Conservation (phyloP, 2,329 filamentous ascomycete species). For the Coniochaeta sp. region DNA sequence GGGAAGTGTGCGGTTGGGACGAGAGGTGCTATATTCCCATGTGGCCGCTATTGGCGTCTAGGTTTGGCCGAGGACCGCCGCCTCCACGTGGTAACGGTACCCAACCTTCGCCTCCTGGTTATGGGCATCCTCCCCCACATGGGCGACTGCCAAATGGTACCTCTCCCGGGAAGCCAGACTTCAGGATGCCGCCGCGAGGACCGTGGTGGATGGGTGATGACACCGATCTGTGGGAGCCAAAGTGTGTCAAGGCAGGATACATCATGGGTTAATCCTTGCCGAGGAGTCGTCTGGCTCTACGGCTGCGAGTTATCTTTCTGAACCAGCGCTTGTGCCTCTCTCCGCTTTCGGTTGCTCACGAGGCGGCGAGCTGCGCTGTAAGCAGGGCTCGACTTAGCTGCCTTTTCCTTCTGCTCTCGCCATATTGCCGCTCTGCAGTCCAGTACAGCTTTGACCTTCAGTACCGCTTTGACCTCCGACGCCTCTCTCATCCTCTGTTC, state of each 20-base stretch:
- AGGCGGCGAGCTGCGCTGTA: no score
- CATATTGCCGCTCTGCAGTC: no score
- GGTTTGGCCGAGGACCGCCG: constrained; percentile 7
- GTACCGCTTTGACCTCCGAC: no score
- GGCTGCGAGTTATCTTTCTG: background rate
- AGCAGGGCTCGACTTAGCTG: no score
- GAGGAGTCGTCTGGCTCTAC: background rate
- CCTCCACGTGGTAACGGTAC: background rate
- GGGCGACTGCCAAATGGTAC: background rate
- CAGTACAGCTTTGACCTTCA: no score
- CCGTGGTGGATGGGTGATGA: constrained; percentile 12
- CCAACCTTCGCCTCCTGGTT: background rate
- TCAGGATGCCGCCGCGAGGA: constrained; percentile 3
- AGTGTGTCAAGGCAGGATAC: constrained; percentile 15
- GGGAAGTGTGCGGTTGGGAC: constrained; percentile 29
- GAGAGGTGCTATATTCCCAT: constrained; percentile 42
- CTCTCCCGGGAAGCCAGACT: background rate
- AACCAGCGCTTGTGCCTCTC: background rate
- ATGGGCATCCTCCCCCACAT: constrained; percentile 7
- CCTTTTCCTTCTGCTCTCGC: background rate
- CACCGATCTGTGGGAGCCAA: constrained; percentile 17
- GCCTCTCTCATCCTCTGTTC: no score
- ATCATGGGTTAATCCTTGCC: constrained; percentile 3
- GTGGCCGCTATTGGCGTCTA: constrained; percentile 31
- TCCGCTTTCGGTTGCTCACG: no score